Conservation (phyloP, 805 yeast species). For the Candida stauntonica region DNA sequence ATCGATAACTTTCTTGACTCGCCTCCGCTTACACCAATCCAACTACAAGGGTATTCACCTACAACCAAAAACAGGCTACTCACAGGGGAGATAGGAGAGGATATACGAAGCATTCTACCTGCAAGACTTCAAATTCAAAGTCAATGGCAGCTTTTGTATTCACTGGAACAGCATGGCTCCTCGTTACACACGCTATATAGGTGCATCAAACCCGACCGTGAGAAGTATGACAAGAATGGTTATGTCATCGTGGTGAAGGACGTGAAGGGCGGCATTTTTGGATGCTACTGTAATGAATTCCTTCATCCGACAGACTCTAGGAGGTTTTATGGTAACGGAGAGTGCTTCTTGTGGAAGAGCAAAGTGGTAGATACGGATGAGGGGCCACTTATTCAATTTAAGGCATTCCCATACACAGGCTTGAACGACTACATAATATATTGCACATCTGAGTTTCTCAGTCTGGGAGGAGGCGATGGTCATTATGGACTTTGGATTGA, state of each 20-base stretch:
- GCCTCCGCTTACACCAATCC: conserved; percentile 51
- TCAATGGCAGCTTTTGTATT: conserved; percentile 73
- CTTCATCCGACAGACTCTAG: conserved; percentile 67
- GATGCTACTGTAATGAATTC: conserved; percentile 73
- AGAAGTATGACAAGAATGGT: conserved; percentile 48
- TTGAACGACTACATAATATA: conserved; percentile 80
- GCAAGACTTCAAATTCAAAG: conserved; percentile 72
- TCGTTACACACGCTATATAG: conserved; percentile 75
- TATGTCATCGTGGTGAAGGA: conserved; percentile 75
- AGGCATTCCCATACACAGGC: conserved; percentile 86
- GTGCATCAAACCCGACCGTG: conserved; percentile 41
- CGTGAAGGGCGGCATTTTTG: conserved; percentile 58
- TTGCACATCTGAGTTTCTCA: conserved; percentile 70
- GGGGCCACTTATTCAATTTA: conserved; percentile 39
- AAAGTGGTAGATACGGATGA: conserved; percentile 11
- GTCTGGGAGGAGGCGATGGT: conserved; percentile 91
- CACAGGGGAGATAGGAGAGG: conserved; percentile 61
- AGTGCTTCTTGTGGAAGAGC: conserved; percentile 83
- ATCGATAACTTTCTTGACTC: conserved; percentile 2
- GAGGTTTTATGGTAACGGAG: conserved; percentile 89
- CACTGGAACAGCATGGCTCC: conserved; percentile 91
- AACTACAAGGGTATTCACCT: conserved; percentile 54
- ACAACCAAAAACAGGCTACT: conserved; percentile 58
- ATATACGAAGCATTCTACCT: conserved; percentile 70
- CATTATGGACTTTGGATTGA: conserved; percentile 91